Evolutionary conservation across 2,329 filamentous ascomycete species (phyloP).

Genomic region (Apiospora arundinis): DNA sequence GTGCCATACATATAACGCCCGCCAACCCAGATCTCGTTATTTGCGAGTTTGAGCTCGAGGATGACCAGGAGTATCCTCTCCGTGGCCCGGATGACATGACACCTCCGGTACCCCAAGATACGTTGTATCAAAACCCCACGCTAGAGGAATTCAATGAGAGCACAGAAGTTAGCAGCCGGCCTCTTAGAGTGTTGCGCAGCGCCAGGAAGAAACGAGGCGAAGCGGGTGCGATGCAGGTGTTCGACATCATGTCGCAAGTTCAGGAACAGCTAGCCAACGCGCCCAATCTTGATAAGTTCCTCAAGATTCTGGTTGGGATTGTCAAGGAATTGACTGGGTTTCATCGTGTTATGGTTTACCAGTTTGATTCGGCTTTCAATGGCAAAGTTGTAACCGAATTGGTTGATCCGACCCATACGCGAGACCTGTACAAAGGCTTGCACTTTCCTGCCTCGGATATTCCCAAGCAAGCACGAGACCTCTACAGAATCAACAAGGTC

Average conservation of each 20-base stretch:
- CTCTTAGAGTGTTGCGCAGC: slow-evolving; percentile 76
- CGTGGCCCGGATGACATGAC: slow-evolving; percentile 65
- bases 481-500: slow-evolving; percentile 91
- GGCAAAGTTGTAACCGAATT: slow-evolving; percentile 88
- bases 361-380: slow-evolving; percentile 84
- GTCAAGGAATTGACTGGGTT: slow-evolving; percentile 91
- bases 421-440: slow-evolving; percentile 84
- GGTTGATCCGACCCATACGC: slow-evolving; percentile 79
- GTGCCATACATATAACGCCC: slow-evolving; percentile 79
- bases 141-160: slow-evolving; percentile 77
- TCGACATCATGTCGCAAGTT: slow-evolving; percentile 90
- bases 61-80: slow-evolving; percentile 73
- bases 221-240: slow-evolving; percentile 85
- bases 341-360: slow-evolving; percentile 91
- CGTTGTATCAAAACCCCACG: slow-evolving; percentile 74
- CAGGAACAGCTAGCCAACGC: slow-evolving; percentile 84
- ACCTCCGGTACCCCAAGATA: slow-evolving; percentile 73
- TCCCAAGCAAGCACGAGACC: slow-evolving; percentile 82
- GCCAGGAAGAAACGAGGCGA: slow-evolving; percentile 78
- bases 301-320: slow-evolving; percentile 84
- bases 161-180: slow-evolving; percentile 76
- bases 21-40: slow-evolving; percentile 74
- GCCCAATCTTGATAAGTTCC: slow-evolving; percentile 71
- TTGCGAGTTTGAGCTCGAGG: slow-evolving; percentile 88
- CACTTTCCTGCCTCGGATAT: slow-evolving; percentile 91